Evolutionary conservation across 2,329 filamentous ascomycete genomes (phyloP).

Genomic region (Paracamarosporium sp.): DNA sequence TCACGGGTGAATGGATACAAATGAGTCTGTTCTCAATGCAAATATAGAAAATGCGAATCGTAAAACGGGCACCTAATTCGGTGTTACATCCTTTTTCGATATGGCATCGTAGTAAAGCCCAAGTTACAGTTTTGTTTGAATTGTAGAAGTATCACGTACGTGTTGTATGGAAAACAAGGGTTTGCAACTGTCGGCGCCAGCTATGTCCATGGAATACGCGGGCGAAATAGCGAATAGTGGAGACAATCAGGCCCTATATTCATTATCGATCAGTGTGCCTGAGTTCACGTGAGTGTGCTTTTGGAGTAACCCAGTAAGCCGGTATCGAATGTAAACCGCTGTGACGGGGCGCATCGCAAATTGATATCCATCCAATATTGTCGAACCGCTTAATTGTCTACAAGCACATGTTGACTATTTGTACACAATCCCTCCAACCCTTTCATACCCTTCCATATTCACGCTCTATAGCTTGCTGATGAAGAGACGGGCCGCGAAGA

Average conservation of each 20-base stretch:
- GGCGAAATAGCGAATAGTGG: neutral
- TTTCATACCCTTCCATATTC: neutral
- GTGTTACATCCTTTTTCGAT: no score
- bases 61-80: no score
- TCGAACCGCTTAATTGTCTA: constrained; percentile 39
- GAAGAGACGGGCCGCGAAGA: constrained; percentile 51
- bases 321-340: neutral
- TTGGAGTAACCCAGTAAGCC: neutral
- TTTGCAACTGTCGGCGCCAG: neutral
- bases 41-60: no score
- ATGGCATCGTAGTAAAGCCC: no score
- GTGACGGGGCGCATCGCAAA: neutral
- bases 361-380: neutral
- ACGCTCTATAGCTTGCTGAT: constrained; percentile 52
- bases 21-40: no score
- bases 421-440: constrained; percentile 31
- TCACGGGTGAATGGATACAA: neutral
- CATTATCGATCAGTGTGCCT: neutral
- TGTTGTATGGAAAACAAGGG: no score
- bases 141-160: no score
- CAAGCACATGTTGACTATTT: constrained; percentile 42
- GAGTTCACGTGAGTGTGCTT: neutral
- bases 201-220: neutral
- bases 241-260: neutral
- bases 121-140: no score